These are phyloP conservation scores for Amanita fuliginea DNA, from an alignment of 768 basidiomycete species.

Conservation along the genomic window DNA sequence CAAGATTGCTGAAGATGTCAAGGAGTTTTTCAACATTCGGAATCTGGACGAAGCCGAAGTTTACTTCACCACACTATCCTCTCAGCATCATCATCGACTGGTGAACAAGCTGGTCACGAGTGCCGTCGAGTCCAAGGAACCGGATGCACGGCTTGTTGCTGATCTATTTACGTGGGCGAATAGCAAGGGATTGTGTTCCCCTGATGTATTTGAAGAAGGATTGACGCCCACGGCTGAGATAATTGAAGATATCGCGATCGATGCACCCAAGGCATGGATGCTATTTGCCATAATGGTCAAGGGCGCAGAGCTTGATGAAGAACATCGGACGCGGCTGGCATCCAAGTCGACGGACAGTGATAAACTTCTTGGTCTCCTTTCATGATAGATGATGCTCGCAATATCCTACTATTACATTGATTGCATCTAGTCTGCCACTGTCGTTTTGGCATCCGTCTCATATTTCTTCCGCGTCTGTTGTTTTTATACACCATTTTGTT, in stretches of 20 bases:
- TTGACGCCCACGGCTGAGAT: conserved; percentile 59
- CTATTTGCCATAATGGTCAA: conserved; percentile 69
- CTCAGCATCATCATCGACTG: conserved; percentile 49
- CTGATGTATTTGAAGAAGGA: conserved; percentile 63
- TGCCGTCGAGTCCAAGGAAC: conserved; percentile 75
- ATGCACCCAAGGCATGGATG: conserved; percentile 78
- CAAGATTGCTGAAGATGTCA: conserved; percentile 72
- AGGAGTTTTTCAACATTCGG: conserved; percentile 81
- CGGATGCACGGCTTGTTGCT: conserved; percentile 67
- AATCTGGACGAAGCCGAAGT: conserved; percentile 80
- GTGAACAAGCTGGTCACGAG: conserved; percentile 65
- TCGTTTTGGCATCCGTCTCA: conserved; percentile 11
- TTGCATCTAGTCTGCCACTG: conserved; percentile 15
- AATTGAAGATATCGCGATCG: conserved; percentile 83
- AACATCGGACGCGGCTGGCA: conserved; percentile 42
- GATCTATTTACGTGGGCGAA: conserved; percentile 59
- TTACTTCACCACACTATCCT: conserved; percentile 70
- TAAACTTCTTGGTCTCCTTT: conserved; percentile 47
- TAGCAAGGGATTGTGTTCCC: conserved; percentile 47
- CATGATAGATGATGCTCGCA: conserved; percentile 16
- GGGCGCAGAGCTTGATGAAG: conserved; percentile 56
- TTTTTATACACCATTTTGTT: conserved; percentile 7
- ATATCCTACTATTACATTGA: conserved; percentile 12
- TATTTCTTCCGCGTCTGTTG: conserved; percentile 7
- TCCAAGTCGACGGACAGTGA: conserved; percentile 51